Conservation (phyloP, 257 asterid species). For the Solanum arcanum region DNA sequence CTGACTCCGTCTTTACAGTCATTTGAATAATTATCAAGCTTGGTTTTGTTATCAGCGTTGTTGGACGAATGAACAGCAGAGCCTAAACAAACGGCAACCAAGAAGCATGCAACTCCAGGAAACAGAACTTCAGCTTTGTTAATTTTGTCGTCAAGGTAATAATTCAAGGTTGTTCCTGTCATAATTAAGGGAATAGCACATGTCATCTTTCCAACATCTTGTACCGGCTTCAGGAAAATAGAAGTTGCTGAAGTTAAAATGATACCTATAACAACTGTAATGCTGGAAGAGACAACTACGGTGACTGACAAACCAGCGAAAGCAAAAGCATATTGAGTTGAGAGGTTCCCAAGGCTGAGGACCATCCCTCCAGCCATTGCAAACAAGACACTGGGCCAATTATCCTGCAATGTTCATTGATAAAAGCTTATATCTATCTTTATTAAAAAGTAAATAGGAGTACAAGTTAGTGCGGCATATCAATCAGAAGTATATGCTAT, state of each 20-base stretch:
- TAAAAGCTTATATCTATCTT: background rate
- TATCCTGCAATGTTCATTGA: slow-evolving; percentile 40
- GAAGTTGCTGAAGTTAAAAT: background rate
- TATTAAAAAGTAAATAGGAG: background rate
- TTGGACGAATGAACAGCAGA: slow-evolving; percentile 80
- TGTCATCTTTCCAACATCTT: background rate
- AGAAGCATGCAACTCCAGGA: slow-evolving; percentile 85
- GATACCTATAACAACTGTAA: slow-evolving; percentile 86
- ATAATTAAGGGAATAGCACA: background rate
- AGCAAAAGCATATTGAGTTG: slow-evolving; percentile 96
- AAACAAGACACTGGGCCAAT: slow-evolving; percentile 70
- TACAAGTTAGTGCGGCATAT: background rate
- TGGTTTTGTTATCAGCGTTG: slow-evolving; percentile 58
- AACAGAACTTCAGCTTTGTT: slow-evolving; percentile 90
- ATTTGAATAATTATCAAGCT: slow-evolving; percentile 35
- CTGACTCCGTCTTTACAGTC: slow-evolving; percentile 14
- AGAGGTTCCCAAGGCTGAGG: slow-evolving; percentile 79
- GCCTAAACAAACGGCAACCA: slow-evolving; percentile 85
- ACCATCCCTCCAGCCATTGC: slow-evolving; percentile 91
- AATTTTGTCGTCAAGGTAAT: slow-evolving; percentile 76
- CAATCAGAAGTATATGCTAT: background rate
- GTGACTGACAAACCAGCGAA: slow-evolving; percentile 90
- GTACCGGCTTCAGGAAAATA: background rate
- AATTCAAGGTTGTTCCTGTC: slow-evolving; percentile 82
- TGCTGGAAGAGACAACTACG: slow-evolving; percentile 72